Percentiles rank a stretch among this genome's conserved stretches.
Conservation (phyloP, 306 rosid species). For the Malus orientalis region DNA sequence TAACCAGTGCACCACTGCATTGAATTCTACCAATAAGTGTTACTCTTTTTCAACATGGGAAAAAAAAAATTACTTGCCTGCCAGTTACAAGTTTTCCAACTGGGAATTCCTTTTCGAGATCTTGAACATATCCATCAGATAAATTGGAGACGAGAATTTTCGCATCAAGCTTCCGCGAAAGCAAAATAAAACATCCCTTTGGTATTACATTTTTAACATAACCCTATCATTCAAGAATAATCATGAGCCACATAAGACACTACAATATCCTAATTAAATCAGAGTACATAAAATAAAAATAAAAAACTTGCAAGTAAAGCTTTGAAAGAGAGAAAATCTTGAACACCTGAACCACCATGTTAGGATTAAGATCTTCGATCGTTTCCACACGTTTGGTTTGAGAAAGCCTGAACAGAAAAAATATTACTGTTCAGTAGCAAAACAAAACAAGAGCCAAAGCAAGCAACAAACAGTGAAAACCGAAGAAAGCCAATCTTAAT, state of each 20-base stretch:
- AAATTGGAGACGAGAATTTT: slow-evolving; percentile 75
- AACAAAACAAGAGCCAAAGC: neutral
- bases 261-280: neutral
- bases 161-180: slow-evolving; percentile 82
- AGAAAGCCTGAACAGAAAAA: slow-evolving; percentile 34
- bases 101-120: slow-evolving; percentile 69
- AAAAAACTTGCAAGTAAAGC: neutral
- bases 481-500: neutral
- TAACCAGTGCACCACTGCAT: slow-evolving; percentile 5
- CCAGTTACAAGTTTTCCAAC: slow-evolving; percentile 79
- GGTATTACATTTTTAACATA: slow-evolving; percentile 69
- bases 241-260: neutral
- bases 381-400: slow-evolving; percentile 32
- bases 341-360: slow-evolving; percentile 64
- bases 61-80: slow-evolving; percentile 35
- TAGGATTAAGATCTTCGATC: slow-evolving; percentile 63
- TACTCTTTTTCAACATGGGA: neutral
- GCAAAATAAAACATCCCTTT: slow-evolving; percentile 80
- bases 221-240: slow-evolving; percentile 44
- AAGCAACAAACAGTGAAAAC: neutral
- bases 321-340: neutral
- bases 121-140: slow-evolving; percentile 54
- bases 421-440: neutral
- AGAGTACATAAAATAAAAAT: neutral
- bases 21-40: slow-evolving; percentile 1